Evolutionary conservation across 352 stramenopile species (phyloP), one percentile per base, ranked within the genome.

Genomic region (Albugo candida): DNA sequence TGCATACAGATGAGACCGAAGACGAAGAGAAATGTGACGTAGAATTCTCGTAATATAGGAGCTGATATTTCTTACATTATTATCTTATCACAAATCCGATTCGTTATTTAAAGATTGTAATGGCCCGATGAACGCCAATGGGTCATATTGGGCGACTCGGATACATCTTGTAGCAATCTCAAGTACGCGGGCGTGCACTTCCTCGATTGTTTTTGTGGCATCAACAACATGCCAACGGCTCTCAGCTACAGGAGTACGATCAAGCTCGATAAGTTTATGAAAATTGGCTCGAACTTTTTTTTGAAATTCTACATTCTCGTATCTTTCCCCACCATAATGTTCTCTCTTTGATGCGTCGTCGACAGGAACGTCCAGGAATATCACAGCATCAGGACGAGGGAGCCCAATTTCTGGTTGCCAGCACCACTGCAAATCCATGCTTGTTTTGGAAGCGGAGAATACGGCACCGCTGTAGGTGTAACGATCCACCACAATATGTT

Each of bases 401-500:
- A 99, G 65, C 11, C 95, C 96, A 11, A 94, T 65, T 65, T 99
- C 96, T 11, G 94, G 92, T 46, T 81, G 68, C 69, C 95, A 96
- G 67, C 96, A 99, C 96, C 96, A 99, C 40, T 97, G 81, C 19
- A 99, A 64, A 10, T 64, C 64, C 61, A 98, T 70, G 0, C 81
- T 88, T 14, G 55, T 64, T 64, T 99, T 99, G 52, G 95, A 84
- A 18, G 86, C 88, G 0, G 89, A 97, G 81, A 99, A 99, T 31
- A 94, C 95, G 37, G 99, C 95, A 45, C 95, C 96, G 48, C 88
- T 98, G 73, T 96, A 98, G 24, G 92, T 78, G 52, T 92, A 99
- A 41, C 95, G 79, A 69, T 99, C 96, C 61, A 97, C 93, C 35
- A 99, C 62, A 21, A 99, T 65, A 24, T 95, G 92, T 35, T 76